These are phyloP conservation scores for Beauveria rudraprayagi DNA, from an alignment of 2,329 filamentous ascomycete species.

Conservation along the genomic window DNA sequence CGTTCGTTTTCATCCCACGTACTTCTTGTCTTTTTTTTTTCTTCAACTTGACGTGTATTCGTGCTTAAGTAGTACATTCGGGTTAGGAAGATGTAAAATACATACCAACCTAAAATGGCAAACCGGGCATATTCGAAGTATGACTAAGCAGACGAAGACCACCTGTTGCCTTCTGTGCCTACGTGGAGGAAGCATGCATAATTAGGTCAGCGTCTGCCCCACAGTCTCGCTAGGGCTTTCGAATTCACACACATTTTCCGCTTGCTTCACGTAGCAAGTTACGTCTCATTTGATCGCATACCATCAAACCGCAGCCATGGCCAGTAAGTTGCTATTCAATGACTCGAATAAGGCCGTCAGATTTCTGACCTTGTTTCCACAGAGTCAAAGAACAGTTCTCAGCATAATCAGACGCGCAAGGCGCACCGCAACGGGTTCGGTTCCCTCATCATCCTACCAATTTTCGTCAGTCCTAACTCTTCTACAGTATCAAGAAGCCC, in stretches of 20 bases:
- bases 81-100: no score
- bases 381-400: constrained; percentile 99
- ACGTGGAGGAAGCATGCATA: no score
- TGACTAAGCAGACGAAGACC: no score
- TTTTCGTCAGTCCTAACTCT: not conserved
- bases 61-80: not conserved
- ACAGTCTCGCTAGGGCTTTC: constrained; percentile 16
- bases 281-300: constrained; percentile 11
- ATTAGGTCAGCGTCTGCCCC: constrained; percentile 20
- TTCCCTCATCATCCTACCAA: constrained; percentile 16
- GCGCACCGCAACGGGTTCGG: constrained; percentile 98
- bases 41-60: not conserved
- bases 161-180: no score
- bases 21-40: not conserved
- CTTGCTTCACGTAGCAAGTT: constrained; percentile 17
- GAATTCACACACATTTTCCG: constrained; percentile 16
- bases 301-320: constrained; percentile 30
- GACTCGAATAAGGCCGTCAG: not conserved
- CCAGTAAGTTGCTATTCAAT: constrained; percentile 26
- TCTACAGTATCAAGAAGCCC: constrained; percentile 94
- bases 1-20: not conserved
- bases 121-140: no score
- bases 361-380: constrained; percentile 14
- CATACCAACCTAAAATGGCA: no score
- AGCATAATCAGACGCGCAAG: constrained; percentile 98